Evolutionary conservation across 257 asterid species (phyloP).

Genomic region (Solanum microdontum): DNA sequence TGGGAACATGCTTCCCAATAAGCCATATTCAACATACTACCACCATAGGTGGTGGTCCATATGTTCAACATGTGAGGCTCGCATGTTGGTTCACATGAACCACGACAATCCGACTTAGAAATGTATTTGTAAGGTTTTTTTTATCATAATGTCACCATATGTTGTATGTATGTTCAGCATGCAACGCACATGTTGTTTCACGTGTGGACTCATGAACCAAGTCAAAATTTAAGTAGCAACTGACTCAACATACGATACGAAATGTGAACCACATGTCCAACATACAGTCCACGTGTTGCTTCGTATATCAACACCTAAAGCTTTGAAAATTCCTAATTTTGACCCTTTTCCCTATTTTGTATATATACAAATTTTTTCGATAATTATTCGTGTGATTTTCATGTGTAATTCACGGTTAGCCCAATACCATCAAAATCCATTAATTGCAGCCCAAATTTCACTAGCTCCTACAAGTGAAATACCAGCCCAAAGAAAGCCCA

Average conservation of each 20-base stretch:
- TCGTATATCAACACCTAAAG: too few relatives aligned
- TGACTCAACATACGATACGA: background rate
- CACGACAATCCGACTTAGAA: too few relatives aligned
- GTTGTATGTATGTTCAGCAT: too few relatives aligned
- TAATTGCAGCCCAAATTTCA: background rate
- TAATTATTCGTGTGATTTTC: background rate
- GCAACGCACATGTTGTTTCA: too few relatives aligned
- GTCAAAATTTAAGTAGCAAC: too few relatives aligned
- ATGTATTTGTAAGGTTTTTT: too few relatives aligned
- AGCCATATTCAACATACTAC: background rate
- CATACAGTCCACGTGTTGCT: background rate
- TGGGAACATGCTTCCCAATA: too few relatives aligned
- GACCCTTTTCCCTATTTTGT: background rate
- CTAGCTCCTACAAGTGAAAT: background rate
- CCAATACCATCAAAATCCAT: background rate
- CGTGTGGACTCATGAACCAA: too few relatives aligned
- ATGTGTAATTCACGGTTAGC: background rate
- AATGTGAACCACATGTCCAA: too few relatives aligned
- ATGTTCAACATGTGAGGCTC: too few relatives aligned
- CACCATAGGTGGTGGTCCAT: background rate
- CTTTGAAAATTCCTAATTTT: too few relatives aligned
- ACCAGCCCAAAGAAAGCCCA: background rate
- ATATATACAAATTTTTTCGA: too few relatives aligned
- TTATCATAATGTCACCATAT: background rate
- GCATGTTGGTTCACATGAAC: background rate